These are phyloP conservation scores for Hyaloscypha finlandica DNA, from an alignment of 495 filamentous ascomycete species.

Conservation along the genomic window DNA sequence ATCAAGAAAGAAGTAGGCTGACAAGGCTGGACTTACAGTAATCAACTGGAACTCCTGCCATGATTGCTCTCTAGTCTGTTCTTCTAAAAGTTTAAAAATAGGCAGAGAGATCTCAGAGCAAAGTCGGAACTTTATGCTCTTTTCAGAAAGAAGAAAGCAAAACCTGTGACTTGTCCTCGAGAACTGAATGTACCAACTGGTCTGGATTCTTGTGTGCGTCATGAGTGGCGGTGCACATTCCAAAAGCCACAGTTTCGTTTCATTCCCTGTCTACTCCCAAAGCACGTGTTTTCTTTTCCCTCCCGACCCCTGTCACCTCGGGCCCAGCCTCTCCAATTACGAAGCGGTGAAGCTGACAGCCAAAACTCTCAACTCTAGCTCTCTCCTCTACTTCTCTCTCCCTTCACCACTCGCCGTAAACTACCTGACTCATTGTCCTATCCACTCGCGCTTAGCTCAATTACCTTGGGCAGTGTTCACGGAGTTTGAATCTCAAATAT, in stretches of 20 bases:
- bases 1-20: background rate
- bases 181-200: background rate
- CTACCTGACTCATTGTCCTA: background rate
- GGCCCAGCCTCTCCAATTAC: constrained; percentile 21
- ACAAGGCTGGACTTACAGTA: constrained; percentile 47
- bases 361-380: background rate
- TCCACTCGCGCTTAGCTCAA: background rate
- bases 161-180: background rate
- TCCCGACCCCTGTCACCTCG: background rate
- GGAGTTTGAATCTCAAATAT: background rate
- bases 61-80: constrained; percentile 28
- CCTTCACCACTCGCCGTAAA: too few species aligned
- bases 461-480: background rate
- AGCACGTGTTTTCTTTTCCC: background rate
- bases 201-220: background rate
- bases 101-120: background rate
- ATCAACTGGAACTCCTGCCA: constrained; percentile 49
- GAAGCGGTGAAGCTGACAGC: constrained; percentile 18
- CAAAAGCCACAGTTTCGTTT: background rate
- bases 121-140: background rate
- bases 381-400: background rate
- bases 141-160: background rate
- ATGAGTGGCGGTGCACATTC: constrained; percentile 1
- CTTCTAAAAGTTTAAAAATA: background rate
- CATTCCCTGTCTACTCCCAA: background rate